Percentiles rank a stretch among this genome's conserved stretches.
These are phyloP conservation scores for Phellopilus nigrolimitatus DNA, from an alignment of 1,284 basidiomycete genomes.

Conservation along the genomic window DNA sequence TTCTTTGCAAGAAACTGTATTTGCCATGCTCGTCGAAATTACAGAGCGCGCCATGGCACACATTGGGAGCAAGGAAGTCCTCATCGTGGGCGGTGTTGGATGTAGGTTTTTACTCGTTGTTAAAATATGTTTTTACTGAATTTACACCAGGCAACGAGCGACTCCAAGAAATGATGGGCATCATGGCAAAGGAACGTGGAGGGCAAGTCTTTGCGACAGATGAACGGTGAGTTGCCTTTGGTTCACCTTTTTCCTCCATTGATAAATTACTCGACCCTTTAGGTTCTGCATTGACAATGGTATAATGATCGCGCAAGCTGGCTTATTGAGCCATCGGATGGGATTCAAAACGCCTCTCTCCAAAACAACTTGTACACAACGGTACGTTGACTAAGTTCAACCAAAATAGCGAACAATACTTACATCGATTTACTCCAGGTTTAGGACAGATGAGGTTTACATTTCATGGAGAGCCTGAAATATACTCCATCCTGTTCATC, in stretches of 20 bases:
- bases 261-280: slow-evolving; percentile 1
- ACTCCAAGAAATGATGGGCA: slow-evolving; percentile 97
- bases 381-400: slow-evolving; percentile 38
- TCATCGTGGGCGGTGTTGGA: slow-evolving; percentile 99
- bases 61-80: slow-evolving; percentile 91
- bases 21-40: slow-evolving; percentile 98
- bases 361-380: slow-evolving; percentile 86
- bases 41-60: slow-evolving; percentile 99
- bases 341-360: slow-evolving; percentile 75
- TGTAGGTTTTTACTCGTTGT: slow-evolving; percentile 54
- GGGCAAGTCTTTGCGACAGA: slow-evolving; percentile 95
- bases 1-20: slow-evolving; percentile 95
- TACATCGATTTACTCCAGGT: slow-evolving; percentile 44
- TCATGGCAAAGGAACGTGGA: slow-evolving; percentile 89
- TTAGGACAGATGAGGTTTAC: slow-evolving; percentile 87
- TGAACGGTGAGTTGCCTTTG: slow-evolving; percentile 61
- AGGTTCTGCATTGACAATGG: slow-evolving; percentile 99
- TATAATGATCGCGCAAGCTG: slow-evolving; percentile 99
- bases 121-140: neutral
- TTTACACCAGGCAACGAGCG: slow-evolving; percentile 73
- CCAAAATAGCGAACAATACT: slow-evolving; percentile 15
- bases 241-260: slow-evolving; percentile 12
- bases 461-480: slow-evolving; percentile 75
- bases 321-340: slow-evolving; percentile 89
- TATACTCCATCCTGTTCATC: too few species aligned